A percentile compares a stretch with the other conserved stretches of the same genome.
Evolutionary conservation across 495 filamentous ascomycete genomes (phyloP).

Genomic region (Penicillium bovifimosum): DNA sequence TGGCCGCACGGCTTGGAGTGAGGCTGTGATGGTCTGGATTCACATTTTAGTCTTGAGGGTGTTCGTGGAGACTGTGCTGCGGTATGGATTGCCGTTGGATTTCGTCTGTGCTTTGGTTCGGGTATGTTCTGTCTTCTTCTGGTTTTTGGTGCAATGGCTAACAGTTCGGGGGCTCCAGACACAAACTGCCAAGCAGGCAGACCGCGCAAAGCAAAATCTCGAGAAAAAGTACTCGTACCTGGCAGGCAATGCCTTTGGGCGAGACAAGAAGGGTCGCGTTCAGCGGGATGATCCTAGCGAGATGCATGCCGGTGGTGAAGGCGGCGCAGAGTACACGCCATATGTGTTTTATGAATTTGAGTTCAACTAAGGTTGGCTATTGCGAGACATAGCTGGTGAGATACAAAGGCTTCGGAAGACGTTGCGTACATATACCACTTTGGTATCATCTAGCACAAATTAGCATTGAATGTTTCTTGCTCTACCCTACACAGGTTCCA

Average conservation of each 20-base stretch:
- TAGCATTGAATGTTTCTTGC: constrained; percentile 12
- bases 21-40: constrained; percentile 90
- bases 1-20: constrained; percentile 83
- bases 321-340: constrained; percentile 78
- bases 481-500: no score
- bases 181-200: constrained; percentile 64
- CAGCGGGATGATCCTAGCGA: constrained; percentile 86
- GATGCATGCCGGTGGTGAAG: constrained; percentile 69
- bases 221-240: constrained; percentile 87
- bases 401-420: neutral
- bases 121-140: constrained; percentile 52
- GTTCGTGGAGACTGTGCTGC: constrained; percentile 93
- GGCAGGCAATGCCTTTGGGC: constrained; percentile 87
- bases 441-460: constrained; percentile 26
- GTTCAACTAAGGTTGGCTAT: constrained; percentile 42
- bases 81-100: constrained; percentile 85
- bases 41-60: constrained; percentile 87
- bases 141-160: neutral
- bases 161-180: constrained; percentile 49
- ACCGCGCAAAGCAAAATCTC: constrained; percentile 74
- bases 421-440: constrained; percentile 30
- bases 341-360: constrained; percentile 98
- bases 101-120: constrained; percentile 78
- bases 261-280: constrained; percentile 88
- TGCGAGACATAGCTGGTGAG: neutral